These are phyloP conservation scores for Naganishia vishniacii DNA, from an alignment of 768 basidiomycete genomes.

Conservation along the genomic window DNA sequence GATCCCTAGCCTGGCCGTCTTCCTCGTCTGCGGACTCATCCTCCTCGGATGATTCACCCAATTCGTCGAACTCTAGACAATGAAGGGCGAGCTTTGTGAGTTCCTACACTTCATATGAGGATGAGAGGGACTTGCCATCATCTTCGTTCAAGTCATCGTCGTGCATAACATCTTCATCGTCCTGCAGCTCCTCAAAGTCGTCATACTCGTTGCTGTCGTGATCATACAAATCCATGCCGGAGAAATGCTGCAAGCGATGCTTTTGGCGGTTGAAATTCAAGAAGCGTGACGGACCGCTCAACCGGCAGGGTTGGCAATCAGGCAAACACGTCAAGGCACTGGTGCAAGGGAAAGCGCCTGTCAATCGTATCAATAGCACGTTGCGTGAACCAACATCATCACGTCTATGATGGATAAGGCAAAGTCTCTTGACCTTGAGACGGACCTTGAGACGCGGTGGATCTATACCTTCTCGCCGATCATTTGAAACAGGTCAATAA, in stretches of 20 bases:
- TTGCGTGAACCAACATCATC: too few relatives aligned
- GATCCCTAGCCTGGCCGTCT: background rate
- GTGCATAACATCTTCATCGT: background rate
- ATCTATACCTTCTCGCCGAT: too few relatives aligned
- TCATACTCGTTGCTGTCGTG: slow-evolving; percentile 3
- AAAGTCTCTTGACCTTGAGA: too few relatives aligned
- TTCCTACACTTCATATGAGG: background rate
- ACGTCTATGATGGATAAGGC: too few relatives aligned
- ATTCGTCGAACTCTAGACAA: slow-evolving; percentile 2
- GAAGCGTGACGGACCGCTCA: background rate
- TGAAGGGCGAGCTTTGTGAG: background rate
- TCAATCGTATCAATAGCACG: too few relatives aligned
- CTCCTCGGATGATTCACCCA: background rate
- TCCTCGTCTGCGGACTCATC: background rate
- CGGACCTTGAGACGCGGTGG: too few relatives aligned
- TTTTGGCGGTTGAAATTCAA: background rate
- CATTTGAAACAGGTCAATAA: too few relatives aligned
- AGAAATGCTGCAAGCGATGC: background rate
- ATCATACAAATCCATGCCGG: slow-evolving; percentile 12
- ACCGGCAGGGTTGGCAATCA: too few relatives aligned
- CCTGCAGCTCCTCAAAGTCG: background rate
- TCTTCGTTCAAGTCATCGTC: background rate
- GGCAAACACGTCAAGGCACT: too few relatives aligned
- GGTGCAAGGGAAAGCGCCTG: too few relatives aligned
- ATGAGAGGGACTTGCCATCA: slow-evolving; percentile 1